Evolutionary conservation across 805 yeast genomes (phyloP).

Genomic region (Candida alai): DNA sequence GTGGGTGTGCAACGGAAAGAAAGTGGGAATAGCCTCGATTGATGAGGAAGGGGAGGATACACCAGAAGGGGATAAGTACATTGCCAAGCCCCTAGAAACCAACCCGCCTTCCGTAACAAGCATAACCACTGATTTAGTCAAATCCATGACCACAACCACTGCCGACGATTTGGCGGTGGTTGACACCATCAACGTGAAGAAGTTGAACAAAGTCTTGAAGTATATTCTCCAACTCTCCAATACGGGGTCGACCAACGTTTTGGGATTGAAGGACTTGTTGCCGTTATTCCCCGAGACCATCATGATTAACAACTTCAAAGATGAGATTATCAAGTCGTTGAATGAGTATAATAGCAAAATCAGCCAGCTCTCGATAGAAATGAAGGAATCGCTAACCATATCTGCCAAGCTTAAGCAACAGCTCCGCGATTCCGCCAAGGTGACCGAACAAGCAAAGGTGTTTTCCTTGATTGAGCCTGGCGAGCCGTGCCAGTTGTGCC

Average conservation of each 20-base stretch:
- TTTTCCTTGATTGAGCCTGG: slow-evolving; percentile 76
- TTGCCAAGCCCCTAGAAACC: background rate
- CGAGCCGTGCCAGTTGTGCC: slow-evolving; percentile 73
- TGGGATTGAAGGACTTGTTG: slow-evolving; percentile 75
- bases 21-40: slow-evolving; percentile 11
- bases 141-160: slow-evolving; percentile 12
- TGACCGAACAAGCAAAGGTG: slow-evolving; percentile 32
- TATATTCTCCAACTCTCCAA: slow-evolving; percentile 31
- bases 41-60: slow-evolving; percentile 3
- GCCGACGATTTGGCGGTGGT: background rate
- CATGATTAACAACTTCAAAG: slow-evolving; percentile 76
- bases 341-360: slow-evolving; percentile 69
- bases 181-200: slow-evolving; percentile 1
- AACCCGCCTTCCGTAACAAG: background rate
- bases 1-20: slow-evolving; percentile 21
- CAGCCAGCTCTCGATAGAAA: slow-evolving; percentile 63
- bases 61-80: background rate
- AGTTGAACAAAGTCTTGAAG: slow-evolving; percentile 23
- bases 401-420: slow-evolving; percentile 56
- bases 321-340: slow-evolving; percentile 76
- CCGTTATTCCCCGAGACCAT: slow-evolving; percentile 83
- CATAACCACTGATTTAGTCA: slow-evolving; percentile 8
- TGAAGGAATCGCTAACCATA: slow-evolving; percentile 66
- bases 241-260: slow-evolving; percentile 18
- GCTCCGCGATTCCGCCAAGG: slow-evolving; percentile 42